Base-by-base conservation (phyloP, 306 rosid genomes). In the Lathyrus tuberosus region DNA sequence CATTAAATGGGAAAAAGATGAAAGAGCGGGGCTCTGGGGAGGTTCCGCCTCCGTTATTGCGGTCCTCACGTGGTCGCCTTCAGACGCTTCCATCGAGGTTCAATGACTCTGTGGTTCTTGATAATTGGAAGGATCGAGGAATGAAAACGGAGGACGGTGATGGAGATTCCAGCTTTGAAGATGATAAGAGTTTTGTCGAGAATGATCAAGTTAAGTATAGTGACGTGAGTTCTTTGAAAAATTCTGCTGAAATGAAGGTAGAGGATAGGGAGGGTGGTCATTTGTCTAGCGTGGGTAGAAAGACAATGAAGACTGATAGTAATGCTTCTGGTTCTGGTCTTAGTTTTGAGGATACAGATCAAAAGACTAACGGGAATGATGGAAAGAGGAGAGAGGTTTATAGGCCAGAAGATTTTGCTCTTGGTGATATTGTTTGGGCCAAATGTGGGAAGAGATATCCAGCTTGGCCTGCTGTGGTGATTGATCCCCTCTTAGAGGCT, bases 341-440 rank as follows among this genome's bases (percentile, higher is more conserved):
- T 43, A 79, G 83, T 72, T 81, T 69, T 64, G 83, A 77, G 49
- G 84, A 67, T 61, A 67, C 51, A 11, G 81, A 79, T 57, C 76
- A 63, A 35, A 69, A 65, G 72, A 38, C 38, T 49, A 67, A 63
- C 43, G 74, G 35, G 62, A 78, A 76, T 67, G 58, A 56, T 62
- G 88, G 30, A 14, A 91, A 74, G 76, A 83, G 79, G 77, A 91
- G 78, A 30, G 88, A 94, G 20, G 13, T 84, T 35, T 94, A 87
- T 56, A 91, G 77, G 77, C 92, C 87, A 1, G 88, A 82, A 80
- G 97, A 94, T 70, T 94, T 94, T 79, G 82, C 96, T 49, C 76
- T 89, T 84, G 99, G 97, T 6, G 97, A 91, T 71, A 78, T 94
- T 40, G 96, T 94, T 73, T 94, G 99, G 99, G 99, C 97, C 0